phyloP scores from a whole-genome alignment of 2,329 filamentous ascomycete species.

The Neurospora crassa region DNA sequence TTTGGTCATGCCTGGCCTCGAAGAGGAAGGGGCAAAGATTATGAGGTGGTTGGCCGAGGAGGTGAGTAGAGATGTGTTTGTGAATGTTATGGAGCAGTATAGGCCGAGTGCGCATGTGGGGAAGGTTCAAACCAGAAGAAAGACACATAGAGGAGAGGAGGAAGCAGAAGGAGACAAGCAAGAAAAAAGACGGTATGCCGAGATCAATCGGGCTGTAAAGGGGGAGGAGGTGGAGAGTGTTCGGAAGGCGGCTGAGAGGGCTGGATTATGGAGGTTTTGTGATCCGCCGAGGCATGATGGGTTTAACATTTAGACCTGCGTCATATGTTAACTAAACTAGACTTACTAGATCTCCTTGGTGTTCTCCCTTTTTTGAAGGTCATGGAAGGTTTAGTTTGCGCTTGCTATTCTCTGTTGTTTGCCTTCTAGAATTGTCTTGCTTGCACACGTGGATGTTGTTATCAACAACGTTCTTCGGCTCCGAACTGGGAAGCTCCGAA shows the following conservation, averaged over 20 bases:
- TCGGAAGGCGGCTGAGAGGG: constrained; percentile 55
- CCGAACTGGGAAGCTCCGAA: background rate
- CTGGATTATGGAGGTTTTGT: constrained; percentile 71
- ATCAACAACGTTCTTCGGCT: background rate
- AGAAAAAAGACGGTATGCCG: constrained; percentile 52
- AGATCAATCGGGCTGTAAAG: constrained; percentile 66
- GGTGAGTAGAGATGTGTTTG: constrained; percentile 64
- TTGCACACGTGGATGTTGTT: background rate
- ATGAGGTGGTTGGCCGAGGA: constrained; percentile 67
- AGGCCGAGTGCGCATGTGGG: constrained; percentile 73
- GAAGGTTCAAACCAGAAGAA: constrained; percentile 42
- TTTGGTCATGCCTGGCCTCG: constrained; percentile 75
- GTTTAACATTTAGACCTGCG: constrained; percentile 33
- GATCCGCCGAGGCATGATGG: constrained; percentile 48
- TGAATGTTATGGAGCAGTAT: constrained; percentile 88
- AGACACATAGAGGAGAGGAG: constrained; percentile 19
- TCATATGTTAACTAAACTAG: background rate
- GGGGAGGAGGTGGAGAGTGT: constrained; percentile 57
- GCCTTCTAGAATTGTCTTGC: background rate
- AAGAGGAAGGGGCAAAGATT: constrained; percentile 63
- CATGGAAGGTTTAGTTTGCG: background rate
- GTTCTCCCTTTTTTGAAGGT: background rate
- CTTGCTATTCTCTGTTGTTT: background rate
- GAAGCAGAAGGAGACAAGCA: background rate
- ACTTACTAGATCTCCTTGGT: background rate